phyloP scores from a whole-genome alignment of 495 filamentous ascomycete species.

The Aspergillus panamensis region DNA sequence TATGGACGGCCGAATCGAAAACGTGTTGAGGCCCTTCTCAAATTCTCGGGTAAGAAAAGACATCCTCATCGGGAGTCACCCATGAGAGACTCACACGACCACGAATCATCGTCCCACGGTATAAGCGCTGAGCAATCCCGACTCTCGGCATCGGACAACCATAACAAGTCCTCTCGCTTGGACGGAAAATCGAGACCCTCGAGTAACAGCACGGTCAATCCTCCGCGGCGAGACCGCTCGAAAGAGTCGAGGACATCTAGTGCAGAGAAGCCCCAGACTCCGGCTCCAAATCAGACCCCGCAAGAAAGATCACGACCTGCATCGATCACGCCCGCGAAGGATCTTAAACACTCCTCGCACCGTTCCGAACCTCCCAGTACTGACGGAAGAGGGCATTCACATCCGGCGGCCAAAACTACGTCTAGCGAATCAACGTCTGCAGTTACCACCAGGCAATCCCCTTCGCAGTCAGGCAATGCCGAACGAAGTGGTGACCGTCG shows the following conservation, averaged over 20 bases:
- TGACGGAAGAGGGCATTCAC: constrained; percentile 31
- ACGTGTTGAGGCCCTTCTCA: constrained; percentile 43
- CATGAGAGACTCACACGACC: constrained; percentile 24
- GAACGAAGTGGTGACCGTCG: constrained; percentile 37
- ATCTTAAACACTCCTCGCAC: constrained; percentile 23
- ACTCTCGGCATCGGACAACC: constrained; percentile 8
- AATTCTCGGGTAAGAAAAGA: constrained; percentile 44
- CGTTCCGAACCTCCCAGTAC: constrained; percentile 28
- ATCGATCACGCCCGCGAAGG: constrained; percentile 32
- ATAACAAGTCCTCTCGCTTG: constrained; percentile 13
- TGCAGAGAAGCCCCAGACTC: constrained; percentile 30
- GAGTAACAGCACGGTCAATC: constrained; percentile 16
- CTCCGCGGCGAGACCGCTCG: constrained; percentile 14
- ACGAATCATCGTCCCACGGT: constrained; percentile 19
- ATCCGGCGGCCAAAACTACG: constrained; percentile 25
- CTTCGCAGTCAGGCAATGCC: constrained; percentile 25
- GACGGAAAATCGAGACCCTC: constrained; percentile 24
- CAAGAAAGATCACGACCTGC: constrained; percentile 28
- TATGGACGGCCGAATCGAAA: constrained; percentile 43
- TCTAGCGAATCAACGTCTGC: constrained; percentile 25
- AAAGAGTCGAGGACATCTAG: constrained; percentile 24
- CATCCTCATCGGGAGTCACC: constrained; percentile 25
- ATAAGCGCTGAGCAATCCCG: constrained; percentile 19
- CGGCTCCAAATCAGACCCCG: constrained; percentile 11
- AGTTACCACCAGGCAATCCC: constrained; percentile 25